Evolutionary conservation across 2,329 filamentous ascomycete species (phyloP).

Genomic region (Clarireedia homoeocarpa): DNA sequence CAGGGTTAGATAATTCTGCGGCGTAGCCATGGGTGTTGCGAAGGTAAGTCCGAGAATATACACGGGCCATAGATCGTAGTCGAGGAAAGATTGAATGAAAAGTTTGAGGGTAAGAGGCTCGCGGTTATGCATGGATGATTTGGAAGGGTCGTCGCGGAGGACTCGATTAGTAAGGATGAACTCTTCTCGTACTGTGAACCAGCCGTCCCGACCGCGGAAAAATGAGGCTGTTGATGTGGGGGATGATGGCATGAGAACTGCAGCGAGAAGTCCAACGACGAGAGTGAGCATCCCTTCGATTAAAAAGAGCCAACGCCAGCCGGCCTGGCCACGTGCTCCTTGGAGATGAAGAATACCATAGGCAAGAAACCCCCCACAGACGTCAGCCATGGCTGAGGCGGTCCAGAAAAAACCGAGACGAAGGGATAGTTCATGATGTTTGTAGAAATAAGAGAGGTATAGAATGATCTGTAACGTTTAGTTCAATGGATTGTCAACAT

Average conservation of each 20-base stretch:
- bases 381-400: constrained; percentile 17
- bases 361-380: constrained; percentile 21
- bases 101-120: constrained; percentile 37
- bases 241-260: constrained; percentile 21
- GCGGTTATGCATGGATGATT: constrained; percentile 42
- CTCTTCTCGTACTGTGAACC: constrained; percentile 54
- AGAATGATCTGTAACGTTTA: constrained; percentile 30
- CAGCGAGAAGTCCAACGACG: constrained; percentile 16
- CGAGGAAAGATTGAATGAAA: constrained; percentile 39
- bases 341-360: constrained; percentile 22
- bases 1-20: constrained; percentile 49
- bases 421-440: constrained; percentile 21
- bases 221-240: constrained; percentile 35
- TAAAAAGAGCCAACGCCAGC: constrained; percentile 35
- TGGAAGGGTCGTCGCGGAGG: constrained; percentile 43
- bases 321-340: constrained; percentile 16
- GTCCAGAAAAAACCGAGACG: constrained; percentile 24
- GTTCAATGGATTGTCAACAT: constrained; percentile 26
- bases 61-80: constrained; percentile 46
- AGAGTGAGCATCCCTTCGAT: constrained; percentile 24
- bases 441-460: constrained; percentile 25
- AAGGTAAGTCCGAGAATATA: constrained; percentile 37
- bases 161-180: constrained; percentile 54
- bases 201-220: constrained; percentile 51
- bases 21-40: constrained; percentile 43